Evolutionary conservation across 257 asterid genomes (phyloP).

Genomic region (Solanum gandarillasii): DNA sequence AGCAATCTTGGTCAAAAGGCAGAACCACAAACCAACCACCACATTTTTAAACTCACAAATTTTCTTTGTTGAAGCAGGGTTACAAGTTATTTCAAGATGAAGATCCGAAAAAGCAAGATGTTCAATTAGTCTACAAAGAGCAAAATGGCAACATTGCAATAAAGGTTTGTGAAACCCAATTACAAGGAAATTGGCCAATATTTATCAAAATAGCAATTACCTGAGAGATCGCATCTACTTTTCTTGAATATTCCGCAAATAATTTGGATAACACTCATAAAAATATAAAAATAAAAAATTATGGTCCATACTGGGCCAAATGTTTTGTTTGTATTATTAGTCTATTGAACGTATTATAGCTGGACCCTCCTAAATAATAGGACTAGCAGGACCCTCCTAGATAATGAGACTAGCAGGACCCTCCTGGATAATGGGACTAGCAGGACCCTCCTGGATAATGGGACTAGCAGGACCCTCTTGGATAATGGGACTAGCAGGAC

Average conservation of each 20-base stretch:
- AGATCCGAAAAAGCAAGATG: neutral
- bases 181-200: too few species aligned
- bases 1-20: neutral
- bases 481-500: too few species aligned
- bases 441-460: neutral
- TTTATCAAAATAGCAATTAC: too few species aligned
- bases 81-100: neutral
- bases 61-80: neutral
- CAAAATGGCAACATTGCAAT: too few species aligned
- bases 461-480: neutral
- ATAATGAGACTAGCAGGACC: too few species aligned
- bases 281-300: too few species aligned
- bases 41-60: neutral
- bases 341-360: too few species aligned
- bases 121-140: too few species aligned
- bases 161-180: neutral
- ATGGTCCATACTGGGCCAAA: neutral
- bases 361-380: neutral
- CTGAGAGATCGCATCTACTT: neutral
- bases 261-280: neutral
- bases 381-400: too few species aligned
- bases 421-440: too few species aligned
- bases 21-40: neutral
- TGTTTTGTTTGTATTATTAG: too few species aligned
- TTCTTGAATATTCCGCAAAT: too few species aligned